These are phyloP conservation scores for Trametes cinnabarina DNA, from an alignment of 768 basidiomycete genomes.

Conservation along the genomic window DNA sequence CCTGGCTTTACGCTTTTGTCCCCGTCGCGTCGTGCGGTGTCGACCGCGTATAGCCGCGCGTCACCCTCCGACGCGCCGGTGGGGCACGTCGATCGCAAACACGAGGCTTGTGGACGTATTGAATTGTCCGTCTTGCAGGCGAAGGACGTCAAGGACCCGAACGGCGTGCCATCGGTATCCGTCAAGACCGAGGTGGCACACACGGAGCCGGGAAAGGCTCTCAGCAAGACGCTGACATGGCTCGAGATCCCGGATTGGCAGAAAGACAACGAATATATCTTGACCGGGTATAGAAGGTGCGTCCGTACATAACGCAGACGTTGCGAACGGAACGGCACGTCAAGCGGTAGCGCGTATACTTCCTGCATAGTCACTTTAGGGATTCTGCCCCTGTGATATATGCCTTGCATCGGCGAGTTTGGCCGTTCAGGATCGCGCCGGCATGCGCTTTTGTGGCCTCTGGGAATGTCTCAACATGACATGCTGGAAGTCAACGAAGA, in stretches of 20 bases:
- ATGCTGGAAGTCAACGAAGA: too few relatives aligned
- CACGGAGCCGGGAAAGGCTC: neutral
- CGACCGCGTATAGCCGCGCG: neutral
- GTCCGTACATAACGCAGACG: neutral
- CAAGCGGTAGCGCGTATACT: neutral
- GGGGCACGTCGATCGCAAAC: neutral
- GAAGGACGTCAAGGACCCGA: slow-evolving; percentile 8
- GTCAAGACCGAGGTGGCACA: neutral
- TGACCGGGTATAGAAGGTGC: slow-evolving; percentile 68
- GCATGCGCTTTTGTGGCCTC: too few relatives aligned
- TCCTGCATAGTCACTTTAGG: too few relatives aligned
- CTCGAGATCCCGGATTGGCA: slow-evolving; percentile 65
- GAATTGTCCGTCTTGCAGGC: neutral
- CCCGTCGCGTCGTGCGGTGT: too few relatives aligned
- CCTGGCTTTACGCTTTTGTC: neutral
- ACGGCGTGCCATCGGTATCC: neutral
- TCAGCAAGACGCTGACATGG: slow-evolving; percentile 46
- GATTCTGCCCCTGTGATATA: too few relatives aligned
- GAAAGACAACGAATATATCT: slow-evolving; percentile 71
- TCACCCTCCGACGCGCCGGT: neutral
- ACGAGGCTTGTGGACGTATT: neutral
- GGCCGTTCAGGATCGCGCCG: too few relatives aligned
- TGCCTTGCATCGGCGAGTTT: too few relatives aligned
- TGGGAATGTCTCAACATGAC: too few relatives aligned
- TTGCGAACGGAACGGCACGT: neutral